Evolutionary conservation across 805 yeast genomes (phyloP), one percentile per base, ranked within the genome.

Genomic region (Candida gorgasii): DNA sequence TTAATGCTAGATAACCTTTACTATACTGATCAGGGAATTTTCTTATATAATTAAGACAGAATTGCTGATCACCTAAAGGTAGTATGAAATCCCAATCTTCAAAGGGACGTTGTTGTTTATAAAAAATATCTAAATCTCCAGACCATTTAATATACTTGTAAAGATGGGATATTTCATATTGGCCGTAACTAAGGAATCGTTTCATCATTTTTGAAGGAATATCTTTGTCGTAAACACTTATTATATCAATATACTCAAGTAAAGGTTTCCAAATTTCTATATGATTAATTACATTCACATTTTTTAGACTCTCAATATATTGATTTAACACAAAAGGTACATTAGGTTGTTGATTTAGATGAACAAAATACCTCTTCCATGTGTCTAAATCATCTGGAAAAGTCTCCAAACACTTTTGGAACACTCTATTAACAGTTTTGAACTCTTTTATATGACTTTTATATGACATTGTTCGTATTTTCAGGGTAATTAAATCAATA

Each of bases 1-100:
- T 36, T 22, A 41, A 30, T 29, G 38, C 30, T 13, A 41, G 14
- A 27, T 69, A 68, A 13, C 85, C 61, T 17, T 61, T 64, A 2
- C 80, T 79, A 28, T 65, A 57, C 51, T 84, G 88, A 50, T 82
- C 88, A 0, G 89, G 81, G 51, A 76, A 86, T 32, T 48, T 51
- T 4, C 16, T 14, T 5, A 55, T 45, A 12, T 57, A 59, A 6
- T 40, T 16, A 4, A 20, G 18, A 14, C 39, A 23, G 34, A 43
- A 39, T 13, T 20, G 19, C 12, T 28, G 13, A 20, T 41, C 40
- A 69, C 63, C 27, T 49, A 36, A 12, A 30, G 41, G 14, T 62
- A 44, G 36, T 56, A 70, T 5, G 52, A 48, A 2, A 44, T 47
- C 0, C 71, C 61, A 34, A 65, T 58, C 31, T 58, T 52, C 16